Conservation (phyloP, 2,329 filamentous ascomycete genomes). For the Byssothecium circinans region DNA sequence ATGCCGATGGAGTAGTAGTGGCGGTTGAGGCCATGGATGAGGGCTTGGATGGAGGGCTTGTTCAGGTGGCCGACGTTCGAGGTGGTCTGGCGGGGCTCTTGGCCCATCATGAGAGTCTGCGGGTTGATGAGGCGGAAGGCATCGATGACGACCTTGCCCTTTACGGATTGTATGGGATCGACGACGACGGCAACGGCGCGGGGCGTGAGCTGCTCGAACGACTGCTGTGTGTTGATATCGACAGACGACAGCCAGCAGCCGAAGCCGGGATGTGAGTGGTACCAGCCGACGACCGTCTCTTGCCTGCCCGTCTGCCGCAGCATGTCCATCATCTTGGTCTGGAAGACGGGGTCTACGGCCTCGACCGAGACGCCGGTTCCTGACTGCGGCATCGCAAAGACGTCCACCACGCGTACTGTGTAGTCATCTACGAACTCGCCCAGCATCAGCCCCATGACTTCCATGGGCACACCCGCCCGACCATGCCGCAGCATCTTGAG, state of each 20-base stretch:
- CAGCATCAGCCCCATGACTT: slow-evolving; percentile 99
- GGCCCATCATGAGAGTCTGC: slow-evolving; percentile 95
- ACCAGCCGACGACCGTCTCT: slow-evolving; percentile 98
- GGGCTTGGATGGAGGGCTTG: slow-evolving; percentile 98
- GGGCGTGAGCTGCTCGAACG: slow-evolving; percentile 97
- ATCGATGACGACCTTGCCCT: slow-evolving; percentile 99
- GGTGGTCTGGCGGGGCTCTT: slow-evolving; percentile 96
- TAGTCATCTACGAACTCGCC: slow-evolving; percentile 99
- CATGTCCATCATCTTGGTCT: slow-evolving; percentile 99
- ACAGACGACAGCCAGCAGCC: slow-evolving; percentile 99
- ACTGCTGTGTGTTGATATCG: slow-evolving; percentile 99
- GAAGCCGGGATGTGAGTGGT: slow-evolving; percentile 98
- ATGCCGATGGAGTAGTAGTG: slow-evolving; percentile 99
- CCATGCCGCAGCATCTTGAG: slow-evolving; percentile 99
- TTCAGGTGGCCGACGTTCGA: slow-evolving; percentile 97
- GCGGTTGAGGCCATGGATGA: slow-evolving; percentile 96
- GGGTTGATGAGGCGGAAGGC: slow-evolving; percentile 98
- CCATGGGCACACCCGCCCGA: slow-evolving; percentile 97
- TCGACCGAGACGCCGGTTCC: slow-evolving; percentile 98
- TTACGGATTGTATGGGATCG: slow-evolving; percentile 98
- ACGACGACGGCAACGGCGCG: slow-evolving; percentile 97
- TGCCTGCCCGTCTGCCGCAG: slow-evolving; percentile 94
- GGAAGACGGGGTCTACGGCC: slow-evolving; percentile 96
- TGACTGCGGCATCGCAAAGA: slow-evolving; percentile 99
- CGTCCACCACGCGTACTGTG: slow-evolving; percentile 95